A percentile compares a stretch with the other conserved stretches of the same genome.
Conservation (phyloP, 2,329 filamentous ascomycete species). For the Didymella exigua region DNA sequence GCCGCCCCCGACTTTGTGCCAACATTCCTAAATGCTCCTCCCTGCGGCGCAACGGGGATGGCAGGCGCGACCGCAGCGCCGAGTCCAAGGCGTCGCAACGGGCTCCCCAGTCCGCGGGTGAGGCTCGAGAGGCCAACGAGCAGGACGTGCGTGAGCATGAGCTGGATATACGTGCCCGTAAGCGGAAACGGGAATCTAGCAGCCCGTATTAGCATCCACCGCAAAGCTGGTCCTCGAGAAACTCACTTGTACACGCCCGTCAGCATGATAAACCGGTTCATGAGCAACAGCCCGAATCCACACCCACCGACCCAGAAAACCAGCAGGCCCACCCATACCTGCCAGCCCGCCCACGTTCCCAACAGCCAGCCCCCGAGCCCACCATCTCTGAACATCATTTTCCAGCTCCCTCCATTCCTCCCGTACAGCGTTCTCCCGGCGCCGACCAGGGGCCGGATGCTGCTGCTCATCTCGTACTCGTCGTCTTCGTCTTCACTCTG, state of each 20-base stretch:
- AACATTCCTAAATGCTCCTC: conserved; percentile 35
- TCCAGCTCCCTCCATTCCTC: conserved; percentile 42
- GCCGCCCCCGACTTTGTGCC: conserved; percentile 30
- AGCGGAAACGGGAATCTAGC: conserved; percentile 60
- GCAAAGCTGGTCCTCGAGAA: background rate
- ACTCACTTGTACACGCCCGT: conserved; percentile 54
- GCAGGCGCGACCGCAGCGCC: conserved; percentile 54
- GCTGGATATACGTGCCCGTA: conserved; percentile 57
- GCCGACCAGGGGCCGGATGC: conserved; percentile 47
- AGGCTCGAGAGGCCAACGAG: conserved; percentile 56
- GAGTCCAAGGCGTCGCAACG: conserved; percentile 52
- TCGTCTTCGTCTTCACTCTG: conserved; percentile 58
- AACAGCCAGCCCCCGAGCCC: conserved; percentile 58
- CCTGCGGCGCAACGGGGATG: conserved; percentile 40
- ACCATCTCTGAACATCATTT: conserved; percentile 46
- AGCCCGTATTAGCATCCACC: conserved; percentile 21
- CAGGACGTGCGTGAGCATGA: conserved; percentile 57
- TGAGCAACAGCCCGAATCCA: conserved; percentile 54
- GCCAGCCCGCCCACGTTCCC: conserved; percentile 55
- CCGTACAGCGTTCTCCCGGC: conserved; percentile 23
- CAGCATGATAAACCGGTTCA: conserved; percentile 59
- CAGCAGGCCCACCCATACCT: conserved; percentile 55
- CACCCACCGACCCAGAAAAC: conserved; percentile 57
- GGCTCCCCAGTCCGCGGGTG: conserved; percentile 52
- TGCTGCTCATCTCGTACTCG: conserved; percentile 43